Evolutionary conservation across 306 rosid genomes (phyloP).

Genomic region (Rosa chinensis): DNA sequence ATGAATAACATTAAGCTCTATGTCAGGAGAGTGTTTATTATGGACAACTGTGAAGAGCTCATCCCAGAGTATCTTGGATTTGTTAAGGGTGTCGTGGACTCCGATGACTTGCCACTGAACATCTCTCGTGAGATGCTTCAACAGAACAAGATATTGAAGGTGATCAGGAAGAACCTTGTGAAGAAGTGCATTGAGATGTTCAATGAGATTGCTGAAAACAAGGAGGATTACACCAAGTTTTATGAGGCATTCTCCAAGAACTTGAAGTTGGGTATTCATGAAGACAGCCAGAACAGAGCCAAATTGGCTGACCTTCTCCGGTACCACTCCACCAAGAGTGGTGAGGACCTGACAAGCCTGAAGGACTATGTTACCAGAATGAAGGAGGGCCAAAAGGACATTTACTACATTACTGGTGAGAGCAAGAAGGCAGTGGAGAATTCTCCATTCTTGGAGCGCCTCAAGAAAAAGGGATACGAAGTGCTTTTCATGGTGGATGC

Average conservation of each 20-base stretch:
- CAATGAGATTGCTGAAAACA: constrained; percentile 32
- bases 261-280: constrained; percentile 35
- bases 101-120: constrained; percentile 29
- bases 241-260: constrained; percentile 36
- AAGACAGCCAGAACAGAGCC: constrained; percentile 34
- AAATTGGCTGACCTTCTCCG: constrained; percentile 33
- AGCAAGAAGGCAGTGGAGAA: constrained; percentile 38
- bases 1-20: constrained; percentile 35
- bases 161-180: constrained; percentile 32
- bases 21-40: constrained; percentile 32
- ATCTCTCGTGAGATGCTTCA: constrained; percentile 37
- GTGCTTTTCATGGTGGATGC: constrained; percentile 37
- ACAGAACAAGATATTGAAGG: constrained; percentile 36
- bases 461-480: constrained; percentile 36
- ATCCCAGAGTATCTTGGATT: constrained; percentile 34
- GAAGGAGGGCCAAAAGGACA: constrained; percentile 38
- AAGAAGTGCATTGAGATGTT: constrained; percentile 42
- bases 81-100: constrained; percentile 28
- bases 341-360: constrained; percentile 36
- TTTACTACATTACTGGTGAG: constrained; percentile 35
- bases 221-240: constrained; percentile 33
- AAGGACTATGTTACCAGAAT: constrained; percentile 32
- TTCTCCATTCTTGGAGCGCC: constrained; percentile 38
- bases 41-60: constrained; percentile 41
- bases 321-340: constrained; percentile 34